These are phyloP conservation scores for Phytopythium montanum DNA, from an alignment of 352 stramenopile genomes.

Conservation along the genomic window DNA sequence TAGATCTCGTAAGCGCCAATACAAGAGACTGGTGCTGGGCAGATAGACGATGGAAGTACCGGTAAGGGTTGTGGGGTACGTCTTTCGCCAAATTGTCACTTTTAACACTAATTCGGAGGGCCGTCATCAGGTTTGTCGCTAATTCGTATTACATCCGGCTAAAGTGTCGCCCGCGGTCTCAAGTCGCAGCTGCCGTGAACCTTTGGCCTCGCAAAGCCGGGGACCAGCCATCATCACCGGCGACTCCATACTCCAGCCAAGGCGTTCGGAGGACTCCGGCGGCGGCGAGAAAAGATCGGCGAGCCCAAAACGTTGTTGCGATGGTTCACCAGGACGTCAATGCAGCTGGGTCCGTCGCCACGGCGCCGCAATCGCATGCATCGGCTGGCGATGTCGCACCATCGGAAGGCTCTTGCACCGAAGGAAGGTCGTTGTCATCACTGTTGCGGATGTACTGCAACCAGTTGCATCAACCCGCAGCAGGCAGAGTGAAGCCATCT, in stretches of 20 bases:
- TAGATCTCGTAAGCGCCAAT: neutral
- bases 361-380: neutral
- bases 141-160: no score
- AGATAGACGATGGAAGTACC: neutral
- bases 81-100: slow-evolving; percentile 2
- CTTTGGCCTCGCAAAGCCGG: neutral
- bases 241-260: neutral
- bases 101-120: neutral
- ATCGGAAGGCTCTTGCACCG: neutral
- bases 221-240: neutral
- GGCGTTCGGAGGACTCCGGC: neutral
- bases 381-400: neutral
- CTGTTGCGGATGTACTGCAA: no score
- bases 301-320: no score
- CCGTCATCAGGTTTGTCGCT: neutral
- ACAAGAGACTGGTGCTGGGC: neutral
- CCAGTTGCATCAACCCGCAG: no score
- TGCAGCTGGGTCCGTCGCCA: neutral
- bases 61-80: neutral
- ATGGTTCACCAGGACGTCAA: neutral
- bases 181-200: slow-evolving; percentile 2
- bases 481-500: no score
- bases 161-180: no score
- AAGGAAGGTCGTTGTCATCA: neutral
- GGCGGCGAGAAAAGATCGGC: no score